Base-by-base conservation (phyloP, 164 flowering plant species). In the Tetracentron sinense region DNA sequence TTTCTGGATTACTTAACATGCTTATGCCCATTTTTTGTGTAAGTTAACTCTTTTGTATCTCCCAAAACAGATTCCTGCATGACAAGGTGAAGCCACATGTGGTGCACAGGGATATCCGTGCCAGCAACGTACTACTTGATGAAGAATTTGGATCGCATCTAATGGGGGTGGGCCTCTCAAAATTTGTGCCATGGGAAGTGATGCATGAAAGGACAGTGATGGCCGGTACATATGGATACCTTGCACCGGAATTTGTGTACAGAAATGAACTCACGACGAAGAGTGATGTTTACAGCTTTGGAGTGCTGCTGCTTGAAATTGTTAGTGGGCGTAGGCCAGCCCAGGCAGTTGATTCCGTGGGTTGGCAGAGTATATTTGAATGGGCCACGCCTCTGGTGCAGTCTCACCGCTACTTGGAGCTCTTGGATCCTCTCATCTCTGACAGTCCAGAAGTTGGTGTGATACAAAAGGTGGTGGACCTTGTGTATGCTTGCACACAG, bases 51-150 rank as follows among this genome's bases (percentile, higher is more conserved):
- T 25, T 8, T 20, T 52, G 61, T 60, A 25, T 42, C n/a, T 56
- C 57, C 21, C 60, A 22, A 28, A 61, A 66, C 82, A 91, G 97
- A 61, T 92, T 92, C 70, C 77, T 92, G 62, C 98, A 92, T 77
- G 98, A 92, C 82, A 90, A 90, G 79, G 95, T 90, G 61, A 92
- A 92, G 78, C 98, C 98, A 33, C 96, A 92, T 56, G 93, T 88
- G 59, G 98, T 92, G 59, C 97, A 92, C 66, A 82, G 90, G 27
- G 97, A 92, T 64, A 87, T 92, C 47, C 85, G 93, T 44, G 98
- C 98, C 47, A 88, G 86, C 69, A 90, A 88, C 63, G 97, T 92
- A 0, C 82, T 88, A 26, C 89, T 92, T 22, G 97, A 92, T 69
- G 98, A 92, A 71, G 98, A 92, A 55, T 92, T 88, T 66, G 85